A percentile compares a stretch with the other conserved stretches of the same genome.
Conservation (phyloP, 2,329 filamentous ascomycete species). For the Alternaria gaisen region DNA sequence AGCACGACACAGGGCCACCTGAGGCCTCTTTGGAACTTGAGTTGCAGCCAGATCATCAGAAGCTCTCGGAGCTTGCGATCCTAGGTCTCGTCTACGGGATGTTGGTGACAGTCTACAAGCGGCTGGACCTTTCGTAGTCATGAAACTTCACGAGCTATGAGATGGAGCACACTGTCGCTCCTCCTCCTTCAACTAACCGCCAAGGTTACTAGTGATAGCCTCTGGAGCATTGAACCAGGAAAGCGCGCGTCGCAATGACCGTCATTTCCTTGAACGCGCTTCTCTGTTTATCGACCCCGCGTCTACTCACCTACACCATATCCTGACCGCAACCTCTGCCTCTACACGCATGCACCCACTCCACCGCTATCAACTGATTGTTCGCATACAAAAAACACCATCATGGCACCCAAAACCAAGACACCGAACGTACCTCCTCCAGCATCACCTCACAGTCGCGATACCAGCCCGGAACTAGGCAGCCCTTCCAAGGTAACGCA, state of each 20-base stretch:
- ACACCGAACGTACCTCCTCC: slow-evolving; percentile 6
- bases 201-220: slow-evolving; percentile 13
- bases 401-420: slow-evolving; percentile 6
- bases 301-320: background rate
- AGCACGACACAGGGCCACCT: background rate
- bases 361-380: slow-evolving; percentile 7
- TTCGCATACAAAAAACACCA: background rate
- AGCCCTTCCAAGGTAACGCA: slow-evolving; percentile 37
- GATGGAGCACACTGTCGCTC: background rate
- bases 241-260: slow-evolving; percentile 14
- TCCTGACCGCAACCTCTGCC: slow-evolving; percentile 11
- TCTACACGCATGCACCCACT: slow-evolving; percentile 1
- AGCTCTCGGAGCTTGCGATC: background rate
- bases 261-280: slow-evolving; percentile 2
- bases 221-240: background rate
- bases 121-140: background rate
- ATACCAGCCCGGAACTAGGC: slow-evolving; percentile 43
- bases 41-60: background rate
- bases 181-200: slow-evolving; percentile 11
- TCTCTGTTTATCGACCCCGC: background rate
- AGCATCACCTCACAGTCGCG: slow-evolving; percentile 2
- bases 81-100: background rate
- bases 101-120: background rate
- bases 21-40: background rate
- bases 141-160: background rate